Evolutionary conservation across 2,329 filamentous ascomycete species (phyloP).

Genomic region (Apiospora arundinis): DNA sequence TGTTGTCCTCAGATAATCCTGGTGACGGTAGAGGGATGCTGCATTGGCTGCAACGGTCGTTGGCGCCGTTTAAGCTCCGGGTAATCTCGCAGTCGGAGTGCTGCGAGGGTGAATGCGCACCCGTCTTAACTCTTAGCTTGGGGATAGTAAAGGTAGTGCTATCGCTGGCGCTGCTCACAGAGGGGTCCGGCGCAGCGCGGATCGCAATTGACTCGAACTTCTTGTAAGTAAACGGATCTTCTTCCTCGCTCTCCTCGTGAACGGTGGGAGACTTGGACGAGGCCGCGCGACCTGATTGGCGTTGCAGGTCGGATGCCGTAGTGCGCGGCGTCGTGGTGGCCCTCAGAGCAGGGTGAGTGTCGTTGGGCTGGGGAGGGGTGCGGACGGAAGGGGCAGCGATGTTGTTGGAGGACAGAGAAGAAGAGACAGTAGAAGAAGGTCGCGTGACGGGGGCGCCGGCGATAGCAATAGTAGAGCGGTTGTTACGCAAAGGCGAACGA

Average conservation of each 20-base stretch:
- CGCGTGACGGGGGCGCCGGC: not conserved
- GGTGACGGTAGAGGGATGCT: constrained; percentile 37
- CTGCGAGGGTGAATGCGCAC: constrained; percentile 40
- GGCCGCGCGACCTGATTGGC: constrained; percentile 61
- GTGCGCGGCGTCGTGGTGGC: constrained; percentile 39
- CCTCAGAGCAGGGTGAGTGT: constrained; percentile 61
- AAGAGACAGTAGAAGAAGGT: constrained; percentile 2
- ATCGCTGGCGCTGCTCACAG: not conserved
- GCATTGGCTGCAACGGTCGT: constrained; percentile 31
- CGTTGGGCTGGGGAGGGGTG: constrained; percentile 45
- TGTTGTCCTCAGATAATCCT: constrained; percentile 36
- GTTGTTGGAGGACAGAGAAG: constrained; percentile 30
- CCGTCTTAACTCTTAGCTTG: constrained; percentile 35
- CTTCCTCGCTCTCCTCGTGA: constrained; percentile 48
- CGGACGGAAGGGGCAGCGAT: constrained; percentile 27
- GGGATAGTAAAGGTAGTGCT: constrained; percentile 26
- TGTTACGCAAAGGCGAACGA: constrained; percentile 44
- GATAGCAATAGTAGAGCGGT: constrained; percentile 22
- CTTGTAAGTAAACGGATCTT: constrained; percentile 41
- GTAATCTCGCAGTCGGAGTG: constrained; percentile 38
- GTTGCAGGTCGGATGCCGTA: constrained; percentile 52
- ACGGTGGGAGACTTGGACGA: constrained; percentile 42
- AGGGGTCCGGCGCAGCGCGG: constrained; percentile 28
- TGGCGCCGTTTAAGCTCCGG: constrained; percentile 24
- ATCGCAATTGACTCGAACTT: constrained; percentile 32